Conservation (phyloP, 805 yeast genomes). For the Tetrapisispora fleetii region DNA sequence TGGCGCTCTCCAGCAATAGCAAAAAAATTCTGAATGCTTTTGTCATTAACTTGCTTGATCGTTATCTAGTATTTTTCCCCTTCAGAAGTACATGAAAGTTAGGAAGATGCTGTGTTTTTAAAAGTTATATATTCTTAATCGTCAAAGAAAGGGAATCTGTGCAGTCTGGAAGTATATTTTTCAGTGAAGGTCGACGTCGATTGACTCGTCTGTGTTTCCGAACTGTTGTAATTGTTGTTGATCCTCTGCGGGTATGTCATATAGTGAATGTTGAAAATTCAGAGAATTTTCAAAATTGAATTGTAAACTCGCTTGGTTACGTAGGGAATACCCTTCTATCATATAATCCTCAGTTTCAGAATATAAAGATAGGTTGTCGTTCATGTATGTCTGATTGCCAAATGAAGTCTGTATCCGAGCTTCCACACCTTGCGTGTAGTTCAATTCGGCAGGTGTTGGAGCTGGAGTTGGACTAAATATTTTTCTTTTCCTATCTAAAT, state of each 20-base stretch:
- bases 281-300: neutral
- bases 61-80: neutral
- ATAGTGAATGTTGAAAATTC: slow-evolving; percentile 14
- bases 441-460: slow-evolving; percentile 1
- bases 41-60: neutral
- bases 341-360: slow-evolving; percentile 24
- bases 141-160: neutral
- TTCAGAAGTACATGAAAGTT: neutral
- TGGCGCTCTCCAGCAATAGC: neutral
- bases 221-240: neutral
- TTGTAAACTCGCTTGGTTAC: neutral
- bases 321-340: slow-evolving; percentile 15
- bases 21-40: neutral
- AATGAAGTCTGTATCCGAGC: neutral
- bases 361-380: slow-evolving; percentile 5
- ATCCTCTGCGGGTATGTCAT: slow-evolving; percentile 19
- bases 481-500: slow-evolving; percentile 1
- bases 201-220: neutral
- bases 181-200: neutral
- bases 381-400: neutral
- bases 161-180: neutral
- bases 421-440: neutral
- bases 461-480: slow-evolving; percentile 2
- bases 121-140: no score
- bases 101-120: no score